A percentile compares a stretch with the other conserved stretches of the same genome.
These are phyloP conservation scores for Cystobasidium tubakii DNA, from an alignment of 768 basidiomycete species.

Conservation along the genomic window DNA sequence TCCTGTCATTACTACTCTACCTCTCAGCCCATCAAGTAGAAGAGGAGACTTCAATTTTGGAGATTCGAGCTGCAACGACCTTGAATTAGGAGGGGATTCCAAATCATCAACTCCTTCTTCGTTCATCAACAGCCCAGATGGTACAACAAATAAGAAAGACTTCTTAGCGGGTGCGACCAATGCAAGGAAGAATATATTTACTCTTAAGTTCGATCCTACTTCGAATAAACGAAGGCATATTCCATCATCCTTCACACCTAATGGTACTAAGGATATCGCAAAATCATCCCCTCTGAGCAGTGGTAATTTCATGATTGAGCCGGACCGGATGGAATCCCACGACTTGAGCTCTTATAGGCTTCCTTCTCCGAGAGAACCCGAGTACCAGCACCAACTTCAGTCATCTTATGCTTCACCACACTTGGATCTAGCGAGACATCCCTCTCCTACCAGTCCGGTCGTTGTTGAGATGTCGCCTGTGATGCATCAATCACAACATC, in stretches of 20 bases:
- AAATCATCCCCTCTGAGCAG: background rate
- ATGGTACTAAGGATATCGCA: background rate
- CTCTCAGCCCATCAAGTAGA: background rate
- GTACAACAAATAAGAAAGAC: background rate
- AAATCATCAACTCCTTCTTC: background rate
- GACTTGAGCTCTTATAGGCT: background rate
- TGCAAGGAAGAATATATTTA: background rate
- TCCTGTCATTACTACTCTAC: background rate
- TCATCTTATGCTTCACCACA: background rate
- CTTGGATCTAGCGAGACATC: background rate
- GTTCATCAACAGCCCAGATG: background rate
- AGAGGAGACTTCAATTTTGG: background rate
- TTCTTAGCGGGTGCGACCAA: background rate
- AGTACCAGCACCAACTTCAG: background rate
- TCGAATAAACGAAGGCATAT: background rate
- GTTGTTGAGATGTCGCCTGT: background rate
- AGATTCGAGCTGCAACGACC: background rate
- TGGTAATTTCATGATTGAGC: background rate
- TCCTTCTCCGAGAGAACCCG: background rate
- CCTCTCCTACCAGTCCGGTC: background rate
- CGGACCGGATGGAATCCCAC: background rate
- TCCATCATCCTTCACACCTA: background rate
- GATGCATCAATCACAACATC: background rate
- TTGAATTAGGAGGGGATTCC: background rate
- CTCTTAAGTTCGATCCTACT: background rate